Conservation (phyloP, 2,329 filamentous ascomycete genomes). For the Ophiostoma sp. region DNA sequence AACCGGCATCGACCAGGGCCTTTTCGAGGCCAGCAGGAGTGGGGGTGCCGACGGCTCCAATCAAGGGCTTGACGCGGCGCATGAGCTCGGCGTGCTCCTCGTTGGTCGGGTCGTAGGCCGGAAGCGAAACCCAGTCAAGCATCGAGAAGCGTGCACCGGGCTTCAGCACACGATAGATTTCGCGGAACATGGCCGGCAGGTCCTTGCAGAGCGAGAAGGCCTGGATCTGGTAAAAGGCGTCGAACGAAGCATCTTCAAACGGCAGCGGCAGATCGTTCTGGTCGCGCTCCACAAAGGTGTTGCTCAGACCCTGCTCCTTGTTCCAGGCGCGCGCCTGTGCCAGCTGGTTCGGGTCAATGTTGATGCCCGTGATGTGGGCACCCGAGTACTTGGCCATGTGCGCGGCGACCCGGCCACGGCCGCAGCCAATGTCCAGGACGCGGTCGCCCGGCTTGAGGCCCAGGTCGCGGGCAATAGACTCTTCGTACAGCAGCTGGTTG, state of each 20-base stretch:
- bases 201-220: constrained; percentile 56
- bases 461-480: constrained; percentile 50
- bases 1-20: constrained; percentile 49
- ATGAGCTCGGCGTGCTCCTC: constrained; percentile 52
- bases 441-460: constrained; percentile 46
- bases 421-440: constrained; percentile 55
- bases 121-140: constrained; percentile 55
- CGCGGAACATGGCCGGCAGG: constrained; percentile 47
- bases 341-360: constrained; percentile 56
- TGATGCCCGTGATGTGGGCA: constrained; percentile 51
- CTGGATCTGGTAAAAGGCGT: constrained; percentile 59
- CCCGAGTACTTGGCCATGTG: constrained; percentile 53
- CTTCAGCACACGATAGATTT: constrained; percentile 51
- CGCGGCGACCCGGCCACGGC: constrained; percentile 54
- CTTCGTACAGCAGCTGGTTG: constrained; percentile 56
- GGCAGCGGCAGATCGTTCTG: constrained; percentile 55
- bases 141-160: constrained; percentile 52
- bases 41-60: constrained; percentile 56
- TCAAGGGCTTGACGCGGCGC: constrained; percentile 56
- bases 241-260: constrained; percentile 50
- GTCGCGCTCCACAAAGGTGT: constrained; percentile 52
- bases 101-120: constrained; percentile 49
- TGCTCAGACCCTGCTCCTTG: constrained; percentile 44
- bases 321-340: constrained; percentile 49
- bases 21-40: constrained; percentile 49